These are phyloP conservation scores for Aspergillus ibericus DNA, from an alignment of 2,329 filamentous ascomycete species.

Conservation along the genomic window DNA sequence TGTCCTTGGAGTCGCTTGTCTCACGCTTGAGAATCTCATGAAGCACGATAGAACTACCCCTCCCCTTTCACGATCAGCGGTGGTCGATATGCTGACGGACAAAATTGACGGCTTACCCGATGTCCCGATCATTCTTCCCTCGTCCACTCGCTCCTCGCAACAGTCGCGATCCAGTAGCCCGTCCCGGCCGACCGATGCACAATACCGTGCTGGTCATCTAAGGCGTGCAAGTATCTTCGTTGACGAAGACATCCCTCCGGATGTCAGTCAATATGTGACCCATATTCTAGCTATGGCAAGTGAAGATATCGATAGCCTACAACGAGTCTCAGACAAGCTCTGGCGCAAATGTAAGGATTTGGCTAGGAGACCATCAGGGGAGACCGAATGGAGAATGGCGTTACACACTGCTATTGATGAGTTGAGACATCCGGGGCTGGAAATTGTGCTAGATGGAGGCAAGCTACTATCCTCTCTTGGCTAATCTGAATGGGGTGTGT, in stretches of 20 bases:
- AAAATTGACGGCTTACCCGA: not conserved
- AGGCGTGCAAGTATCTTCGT: slow-evolving; percentile 9
- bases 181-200: not conserved
- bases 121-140: not conserved
- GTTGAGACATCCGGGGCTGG: not conserved
- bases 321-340: not conserved
- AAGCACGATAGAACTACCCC: too few relatives aligned
- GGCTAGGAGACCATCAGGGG: not conserved
- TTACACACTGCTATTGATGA: slow-evolving; percentile 8
- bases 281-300: not conserved
- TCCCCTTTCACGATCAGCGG: too few relatives aligned
- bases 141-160: slow-evolving; percentile 1
- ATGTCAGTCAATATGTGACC: slow-evolving; percentile 1
- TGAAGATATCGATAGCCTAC: not conserved
- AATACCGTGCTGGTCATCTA: slow-evolving; percentile 8
- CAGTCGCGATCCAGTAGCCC: slow-evolving; percentile 4
- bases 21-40: too few relatives aligned
- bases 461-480: not conserved
- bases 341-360: slow-evolving; percentile 9
- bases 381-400: slow-evolving; percentile 8
- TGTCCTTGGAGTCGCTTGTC: too few relatives aligned
- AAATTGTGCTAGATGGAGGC: not conserved
- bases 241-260: not conserved
- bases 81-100: too few relatives aligned
- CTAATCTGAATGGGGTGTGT: too few relatives aligned